Evolutionary conservation across 2,329 filamentous ascomycete species (phyloP), one percentile per base, ranked within the genome.

Genomic region (Nectriaceae sp.): DNA sequence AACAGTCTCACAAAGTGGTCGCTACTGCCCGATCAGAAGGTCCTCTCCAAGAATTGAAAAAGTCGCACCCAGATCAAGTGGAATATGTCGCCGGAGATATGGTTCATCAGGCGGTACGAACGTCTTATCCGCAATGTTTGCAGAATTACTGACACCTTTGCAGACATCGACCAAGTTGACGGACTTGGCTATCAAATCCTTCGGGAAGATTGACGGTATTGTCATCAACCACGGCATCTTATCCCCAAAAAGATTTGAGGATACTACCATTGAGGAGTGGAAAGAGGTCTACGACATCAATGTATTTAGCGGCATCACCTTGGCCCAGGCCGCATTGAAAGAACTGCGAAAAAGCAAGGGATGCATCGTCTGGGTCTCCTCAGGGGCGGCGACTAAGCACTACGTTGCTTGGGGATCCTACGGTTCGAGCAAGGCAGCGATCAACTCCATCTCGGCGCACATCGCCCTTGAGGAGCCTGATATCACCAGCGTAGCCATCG

Each of bases 201-300:
- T 90, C 67, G 87, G 85, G 10, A 76, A 75, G 41, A 71, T 99
- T 4, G 91, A 99, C 65, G 88, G 85, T 2, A 67, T 99, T 38
- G 83, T 99, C 11, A 74, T 97, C 53, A 97, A 97, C 68, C 94
- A 99, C 65, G 92, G 91, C 18, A 76, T 84, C 1, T 72, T 99
- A 38, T 80, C 84, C n/a, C 88, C 90, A 1, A 85, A 95, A 36
- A 83, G 82, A 42, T 73, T 97, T 38, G 83, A 74, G 3, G 81
- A 93, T 46, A 77, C 79, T 15, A 80, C 82, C n/a, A 64, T 84
- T 0, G 83, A 88, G 31, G 85, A 88, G 52, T 97, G 92, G 89
- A 86, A 84, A 62, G 70, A 73, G 2, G 75, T 80, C 8, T 97
- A 90, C 69, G 86, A 96, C 59, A 76, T 90, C 53, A 97, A 97